Conservation (phyloP, 1,284 basidiomycete species). For the Malassezia arunalokei region DNA sequence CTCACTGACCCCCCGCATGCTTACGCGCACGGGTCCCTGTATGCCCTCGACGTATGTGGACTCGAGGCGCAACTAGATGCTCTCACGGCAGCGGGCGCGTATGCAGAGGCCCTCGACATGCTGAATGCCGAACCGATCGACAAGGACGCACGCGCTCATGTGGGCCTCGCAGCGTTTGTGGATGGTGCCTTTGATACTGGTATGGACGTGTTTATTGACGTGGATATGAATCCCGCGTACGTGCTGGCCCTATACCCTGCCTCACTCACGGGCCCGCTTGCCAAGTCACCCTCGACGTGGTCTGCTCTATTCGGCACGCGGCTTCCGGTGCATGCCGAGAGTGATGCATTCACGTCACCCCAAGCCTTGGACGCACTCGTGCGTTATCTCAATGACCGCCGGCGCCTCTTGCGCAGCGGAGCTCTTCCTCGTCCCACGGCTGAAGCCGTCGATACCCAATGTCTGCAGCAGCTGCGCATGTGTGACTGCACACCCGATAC, state of each 20-base stretch:
- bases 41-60: slow-evolving; percentile 60
- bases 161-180: slow-evolving; percentile 64
- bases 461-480: slow-evolving; percentile 26
- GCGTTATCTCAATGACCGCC: slow-evolving; percentile 40
- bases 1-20: neutral
- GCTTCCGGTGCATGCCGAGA: neutral
- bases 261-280: slow-evolving; percentile 64
- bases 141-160: slow-evolving; percentile 50
- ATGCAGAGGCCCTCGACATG: slow-evolving; percentile 67
- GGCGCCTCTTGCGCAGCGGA: slow-evolving; percentile 39
- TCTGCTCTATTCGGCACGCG: slow-evolving; percentile 67
- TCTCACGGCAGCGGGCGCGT: slow-evolving; percentile 60
- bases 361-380: slow-evolving; percentile 34
- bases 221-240: slow-evolving; percentile 83
- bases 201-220: slow-evolving; percentile 71
- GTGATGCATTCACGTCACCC: neutral
- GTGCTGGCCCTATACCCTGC: slow-evolving; percentile 80
- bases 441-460: neutral
- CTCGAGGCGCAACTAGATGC: slow-evolving; percentile 77
- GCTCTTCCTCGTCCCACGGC: slow-evolving; percentile 12
- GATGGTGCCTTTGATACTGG: slow-evolving; percentile 60
- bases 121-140: slow-evolving; percentile 57
- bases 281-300: slow-evolving; percentile 61
- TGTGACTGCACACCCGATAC: slow-evolving; percentile 20
- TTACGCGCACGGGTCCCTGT: slow-evolving; percentile 38